Evolutionary conservation across 306 rosid genomes (phyloP).

Genomic region (Corylus avellana): DNA sequence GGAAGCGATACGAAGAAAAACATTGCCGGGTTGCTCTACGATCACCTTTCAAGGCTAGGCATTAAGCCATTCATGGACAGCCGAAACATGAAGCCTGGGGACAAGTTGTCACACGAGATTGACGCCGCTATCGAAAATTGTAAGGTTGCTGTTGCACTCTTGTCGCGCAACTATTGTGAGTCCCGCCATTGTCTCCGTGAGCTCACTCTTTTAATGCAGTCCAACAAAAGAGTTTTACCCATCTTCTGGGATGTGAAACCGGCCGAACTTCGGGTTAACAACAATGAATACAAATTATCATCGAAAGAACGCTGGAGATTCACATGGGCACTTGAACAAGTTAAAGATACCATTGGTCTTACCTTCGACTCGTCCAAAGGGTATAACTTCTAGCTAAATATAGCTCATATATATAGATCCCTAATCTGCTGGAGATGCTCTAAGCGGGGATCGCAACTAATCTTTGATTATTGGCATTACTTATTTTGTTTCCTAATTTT

Average conservation of each 20-base stretch:
- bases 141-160: conserved; percentile 66
- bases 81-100: conserved; percentile 37
- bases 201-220: conserved; percentile 66
- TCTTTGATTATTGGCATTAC: too few relatives aligned
- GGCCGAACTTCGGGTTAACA: conserved; percentile 59
- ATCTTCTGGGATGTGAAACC: conserved; percentile 73
- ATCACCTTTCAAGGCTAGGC: conserved; percentile 40
- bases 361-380: conserved; percentile 55
- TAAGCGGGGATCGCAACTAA: too few relatives aligned
- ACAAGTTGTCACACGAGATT: conserved; percentile 50
- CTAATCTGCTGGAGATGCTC: too few relatives aligned
- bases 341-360: conserved; percentile 75
- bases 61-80: conserved; percentile 58
- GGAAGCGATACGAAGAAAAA: conserved; percentile 60
- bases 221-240: conserved; percentile 65
- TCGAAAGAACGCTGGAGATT: conserved; percentile 41
- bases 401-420: too few relatives aligned
- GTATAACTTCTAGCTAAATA: conserved; percentile 23
- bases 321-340: conserved; percentile 67
- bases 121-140: conserved; percentile 49
- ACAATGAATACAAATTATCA: conserved; percentile 20
- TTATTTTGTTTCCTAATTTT: too few relatives aligned
- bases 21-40: conserved; percentile 55
- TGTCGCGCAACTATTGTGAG: conserved; percentile 70
- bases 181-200: conserved; percentile 76